These are phyloP conservation scores for Trichophaea hybrida DNA, from an alignment of 2,329 filamentous ascomycete genomes.

Conservation along the genomic window DNA sequence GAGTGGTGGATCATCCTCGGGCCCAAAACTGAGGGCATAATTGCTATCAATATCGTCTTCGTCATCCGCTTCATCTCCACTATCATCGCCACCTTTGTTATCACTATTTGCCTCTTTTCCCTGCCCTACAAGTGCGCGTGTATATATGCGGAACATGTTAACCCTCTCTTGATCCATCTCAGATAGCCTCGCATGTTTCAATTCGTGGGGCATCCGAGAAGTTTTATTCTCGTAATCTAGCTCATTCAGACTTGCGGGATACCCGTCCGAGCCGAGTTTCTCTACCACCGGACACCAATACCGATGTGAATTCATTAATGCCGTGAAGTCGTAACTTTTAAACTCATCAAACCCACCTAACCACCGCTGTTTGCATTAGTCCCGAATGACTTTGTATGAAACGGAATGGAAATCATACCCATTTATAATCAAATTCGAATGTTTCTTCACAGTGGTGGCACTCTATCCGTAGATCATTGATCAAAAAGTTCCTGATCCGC, in stretches of 20 bases:
- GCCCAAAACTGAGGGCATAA: background rate
- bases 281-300: background rate
- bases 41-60: background rate
- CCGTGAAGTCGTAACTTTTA: background rate
- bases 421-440: background rate
- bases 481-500: background rate
- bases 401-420: background rate
- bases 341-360: background rate
- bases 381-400: background rate
- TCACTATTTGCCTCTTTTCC: background rate
- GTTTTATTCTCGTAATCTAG: background rate
- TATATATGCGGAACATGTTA: background rate
- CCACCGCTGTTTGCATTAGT: background rate
- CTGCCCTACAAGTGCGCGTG: background rate
- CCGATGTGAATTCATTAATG: background rate
- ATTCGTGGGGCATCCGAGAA: background rate
- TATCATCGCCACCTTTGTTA: background rate
- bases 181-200: background rate
- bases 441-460: slow-evolving; percentile 1
- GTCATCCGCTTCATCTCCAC: background rate
- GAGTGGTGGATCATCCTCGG: background rate
- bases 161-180: background rate
- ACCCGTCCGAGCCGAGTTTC: background rate
- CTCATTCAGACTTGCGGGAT: background rate
- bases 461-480: background rate